These are phyloP conservation scores for Pterocarpus santalinus DNA, from an alignment of 306 rosid species.

Conservation along the genomic window DNA sequence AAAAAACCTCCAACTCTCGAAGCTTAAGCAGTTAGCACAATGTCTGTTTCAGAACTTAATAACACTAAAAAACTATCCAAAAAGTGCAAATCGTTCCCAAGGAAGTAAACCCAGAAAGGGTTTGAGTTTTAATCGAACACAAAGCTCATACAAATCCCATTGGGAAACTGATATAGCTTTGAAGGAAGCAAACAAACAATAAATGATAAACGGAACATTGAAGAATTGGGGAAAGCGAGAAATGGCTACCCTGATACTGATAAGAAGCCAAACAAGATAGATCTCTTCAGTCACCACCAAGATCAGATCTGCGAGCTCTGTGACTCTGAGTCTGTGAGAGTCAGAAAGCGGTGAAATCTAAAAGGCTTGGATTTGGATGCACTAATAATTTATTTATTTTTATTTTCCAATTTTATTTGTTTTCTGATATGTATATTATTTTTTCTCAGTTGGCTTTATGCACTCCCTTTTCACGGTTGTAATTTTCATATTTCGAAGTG, in stretches of 20 bases:
- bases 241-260: slow-evolving; percentile 41
- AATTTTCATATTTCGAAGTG: not conserved
- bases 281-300: slow-evolving; percentile 44
- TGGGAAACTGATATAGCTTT: not conserved
- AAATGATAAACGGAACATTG: not conserved
- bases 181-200: slow-evolving; percentile 18
- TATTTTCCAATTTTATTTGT: not conserved
- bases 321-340: slow-evolving; percentile 16
- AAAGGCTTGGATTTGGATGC: not conserved
- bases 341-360: slow-evolving; percentile 20
- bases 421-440: not conserved
- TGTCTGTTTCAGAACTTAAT: not conserved
- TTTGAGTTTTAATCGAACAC: not conserved
- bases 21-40: not conserved
- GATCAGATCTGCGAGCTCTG: slow-evolving; percentile 49
- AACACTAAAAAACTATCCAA: not conserved
- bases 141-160: slow-evolving; percentile 1
- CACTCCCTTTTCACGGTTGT: not conserved
- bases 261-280: slow-evolving; percentile 28
- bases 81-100: slow-evolving; percentile 1
- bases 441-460: not conserved
- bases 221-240: not conserved
- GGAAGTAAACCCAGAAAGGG: slow-evolving; percentile 7
- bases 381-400: not conserved
- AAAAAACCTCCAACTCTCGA: not conserved